Conservation (phyloP, 768 basidiomycete genomes). For the Boletus insuetus region DNA sequence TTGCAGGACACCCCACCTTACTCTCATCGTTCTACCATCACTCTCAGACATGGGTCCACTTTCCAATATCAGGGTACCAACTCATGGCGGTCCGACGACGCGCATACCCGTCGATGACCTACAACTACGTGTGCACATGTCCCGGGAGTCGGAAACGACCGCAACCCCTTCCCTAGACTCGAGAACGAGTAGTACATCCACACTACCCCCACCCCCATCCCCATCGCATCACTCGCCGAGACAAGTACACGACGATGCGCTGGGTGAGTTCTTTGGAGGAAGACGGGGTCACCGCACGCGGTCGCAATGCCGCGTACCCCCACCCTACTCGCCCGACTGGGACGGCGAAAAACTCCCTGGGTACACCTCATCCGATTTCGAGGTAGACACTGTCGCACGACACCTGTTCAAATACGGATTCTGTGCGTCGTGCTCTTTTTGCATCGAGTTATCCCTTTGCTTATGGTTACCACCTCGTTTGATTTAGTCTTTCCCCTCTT, state of each 20-base stretch:
- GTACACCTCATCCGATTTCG: slow-evolving; percentile 33
- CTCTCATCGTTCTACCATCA: not conserved
- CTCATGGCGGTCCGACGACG: not conserved
- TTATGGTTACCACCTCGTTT: not conserved
- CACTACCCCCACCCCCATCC: slow-evolving; percentile 21
- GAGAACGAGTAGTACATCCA: slow-evolving; percentile 15
- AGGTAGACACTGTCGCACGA: slow-evolving; percentile 55
- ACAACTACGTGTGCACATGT: slow-evolving; percentile 22
- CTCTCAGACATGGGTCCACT: slow-evolving; percentile 13
- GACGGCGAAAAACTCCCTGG: slow-evolving; percentile 29
- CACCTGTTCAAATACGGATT: slow-evolving; percentile 66
- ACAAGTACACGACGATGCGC: slow-evolving; percentile 29
- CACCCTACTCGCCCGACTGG: slow-evolving; percentile 46
- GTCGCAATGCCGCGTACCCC: slow-evolving; percentile 28
- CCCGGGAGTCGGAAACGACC: slow-evolving; percentile 24
- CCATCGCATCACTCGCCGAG: slow-evolving; percentile 21
- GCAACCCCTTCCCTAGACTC: slow-evolving; percentile 13
- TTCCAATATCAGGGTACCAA: slow-evolving; percentile 10
- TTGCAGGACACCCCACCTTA: slow-evolving; percentile 11
- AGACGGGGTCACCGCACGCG: slow-evolving; percentile 24
- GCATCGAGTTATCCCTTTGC: not conserved
- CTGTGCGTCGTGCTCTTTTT: slow-evolving; percentile 34
- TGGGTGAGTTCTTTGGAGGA: slow-evolving; percentile 32
- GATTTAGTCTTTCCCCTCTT: slow-evolving; percentile 56
- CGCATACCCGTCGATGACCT: slow-evolving; percentile 14